A percentile compares a stretch with the other conserved stretches of the same genome.
Evolutionary conservation across 306 rosid genomes (phyloP).

Genomic region (Oemleria cerasiformis): DNA sequence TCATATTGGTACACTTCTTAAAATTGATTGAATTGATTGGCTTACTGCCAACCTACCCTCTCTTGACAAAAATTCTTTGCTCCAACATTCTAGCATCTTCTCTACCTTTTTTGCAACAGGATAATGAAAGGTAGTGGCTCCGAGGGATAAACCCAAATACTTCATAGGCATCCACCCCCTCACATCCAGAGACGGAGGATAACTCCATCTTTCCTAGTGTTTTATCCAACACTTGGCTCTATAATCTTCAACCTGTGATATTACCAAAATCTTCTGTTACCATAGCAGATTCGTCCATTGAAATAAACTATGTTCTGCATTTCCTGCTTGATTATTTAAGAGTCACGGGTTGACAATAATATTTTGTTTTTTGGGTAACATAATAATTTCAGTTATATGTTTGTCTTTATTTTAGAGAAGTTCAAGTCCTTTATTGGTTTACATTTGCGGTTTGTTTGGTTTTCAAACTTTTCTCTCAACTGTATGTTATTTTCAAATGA

Average conservation of each 20-base stretch:
- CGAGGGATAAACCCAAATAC: too few relatives aligned
- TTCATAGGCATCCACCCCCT: too few relatives aligned
- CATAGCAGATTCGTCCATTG: neutral
- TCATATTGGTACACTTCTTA: too few relatives aligned
- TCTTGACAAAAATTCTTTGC: too few relatives aligned
- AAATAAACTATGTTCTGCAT: neutral
- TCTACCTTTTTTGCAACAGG: too few relatives aligned
- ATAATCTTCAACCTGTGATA: neutral
- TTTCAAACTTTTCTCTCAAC: neutral
- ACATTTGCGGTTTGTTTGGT: neutral
- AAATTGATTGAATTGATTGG: too few relatives aligned
- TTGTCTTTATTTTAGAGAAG: neutral
- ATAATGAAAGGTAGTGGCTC: too few relatives aligned
- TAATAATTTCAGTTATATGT: neutral
- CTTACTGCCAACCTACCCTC: too few relatives aligned
- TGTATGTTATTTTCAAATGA: conserved; percentile 25
- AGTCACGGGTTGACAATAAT: neutral
- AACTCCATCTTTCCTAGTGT: too few relatives aligned
- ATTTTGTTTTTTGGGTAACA: neutral
- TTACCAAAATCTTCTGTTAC: neutral
- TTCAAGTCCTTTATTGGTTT: conserved; percentile 9
- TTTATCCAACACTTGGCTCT: neutral
- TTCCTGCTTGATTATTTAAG: neutral
- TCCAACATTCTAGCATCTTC: too few relatives aligned
- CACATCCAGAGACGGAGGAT: too few relatives aligned